Conservation (phyloP, 169 alveolate species). For the Cryptosporidium sp. region DNA sequence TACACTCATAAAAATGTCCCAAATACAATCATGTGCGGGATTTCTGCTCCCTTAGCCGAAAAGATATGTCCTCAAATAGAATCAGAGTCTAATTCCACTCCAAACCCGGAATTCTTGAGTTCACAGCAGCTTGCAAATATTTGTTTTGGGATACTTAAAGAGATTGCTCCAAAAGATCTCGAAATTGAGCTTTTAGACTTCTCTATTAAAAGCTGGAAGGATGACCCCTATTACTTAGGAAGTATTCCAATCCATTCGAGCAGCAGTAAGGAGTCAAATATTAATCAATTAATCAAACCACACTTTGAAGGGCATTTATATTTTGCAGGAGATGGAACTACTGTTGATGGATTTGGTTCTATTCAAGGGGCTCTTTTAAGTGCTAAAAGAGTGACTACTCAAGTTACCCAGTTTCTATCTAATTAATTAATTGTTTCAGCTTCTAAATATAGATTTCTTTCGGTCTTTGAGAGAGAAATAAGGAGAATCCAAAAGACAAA, state of each 20-base stretch:
- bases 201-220: slow-evolving; percentile 60
- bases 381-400: slow-evolving; percentile 69
- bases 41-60: slow-evolving; percentile 47
- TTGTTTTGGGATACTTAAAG: slow-evolving; percentile 29
- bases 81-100: slow-evolving; percentile 4
- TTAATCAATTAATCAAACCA: slow-evolving; percentile 60
- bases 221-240: slow-evolving; percentile 35
- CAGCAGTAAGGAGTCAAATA: slow-evolving; percentile 41
- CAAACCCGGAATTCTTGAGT: neutral
- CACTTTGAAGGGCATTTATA: slow-evolving; percentile 65
- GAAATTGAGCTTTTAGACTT: slow-evolving; percentile 10
- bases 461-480: neutral
- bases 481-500: neutral
- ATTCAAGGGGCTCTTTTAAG: slow-evolving; percentile 69
- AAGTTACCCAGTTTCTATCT: slow-evolving; percentile 38
- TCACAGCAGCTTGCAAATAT: slow-evolving; percentile 34
- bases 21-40: slow-evolving; percentile 52
- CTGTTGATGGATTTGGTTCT: slow-evolving; percentile 63
- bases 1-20: slow-evolving; percentile 53
- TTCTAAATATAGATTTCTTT: no score
- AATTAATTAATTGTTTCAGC: neutral
- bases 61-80: neutral
- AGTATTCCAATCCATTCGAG: slow-evolving; percentile 63
- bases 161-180: slow-evolving; percentile 29
- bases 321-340: slow-evolving; percentile 75